phyloP scores from a whole-genome alignment of 2,329 filamentous ascomycete species.

The Microsporum audouinii region DNA sequence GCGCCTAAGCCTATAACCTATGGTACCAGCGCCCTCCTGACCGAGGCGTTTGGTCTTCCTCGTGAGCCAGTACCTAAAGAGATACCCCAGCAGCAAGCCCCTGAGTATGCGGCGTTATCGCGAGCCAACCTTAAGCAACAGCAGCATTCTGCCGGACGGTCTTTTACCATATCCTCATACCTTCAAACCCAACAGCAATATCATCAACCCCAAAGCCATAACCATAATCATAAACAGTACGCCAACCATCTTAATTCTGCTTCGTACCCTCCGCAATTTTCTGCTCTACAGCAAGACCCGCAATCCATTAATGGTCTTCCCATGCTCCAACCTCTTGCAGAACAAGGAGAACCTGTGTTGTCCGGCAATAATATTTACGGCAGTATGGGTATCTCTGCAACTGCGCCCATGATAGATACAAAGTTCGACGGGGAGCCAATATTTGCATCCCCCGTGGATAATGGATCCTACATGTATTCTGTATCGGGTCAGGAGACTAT shows the following conservation, averaged over 20 bases:
- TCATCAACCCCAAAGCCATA: neutral
- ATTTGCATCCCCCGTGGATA: conserved; percentile 3
- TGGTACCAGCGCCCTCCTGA: neutral
- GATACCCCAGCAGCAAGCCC: neutral
- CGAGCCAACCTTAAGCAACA: conserved; percentile 3
- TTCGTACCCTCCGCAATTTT: neutral
- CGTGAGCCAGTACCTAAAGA: neutral
- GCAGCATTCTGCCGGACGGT: neutral
- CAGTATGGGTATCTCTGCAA: neutral
- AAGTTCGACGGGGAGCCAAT: neutral
- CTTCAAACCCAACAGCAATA: conserved; percentile 1
- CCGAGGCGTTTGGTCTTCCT: conserved; percentile 3
- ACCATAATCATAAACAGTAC: neutral
- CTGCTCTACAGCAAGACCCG: neutral
- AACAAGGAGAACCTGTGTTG: neutral
- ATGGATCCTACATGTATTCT: neutral
- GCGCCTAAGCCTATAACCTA: neutral
- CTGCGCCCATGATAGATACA: neutral
- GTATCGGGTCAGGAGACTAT: neutral
- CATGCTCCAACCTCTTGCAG: neutral
- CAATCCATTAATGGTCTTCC: neutral
- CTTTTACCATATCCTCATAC: neutral
- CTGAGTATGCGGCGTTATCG: neutral
- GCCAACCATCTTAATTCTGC: neutral
- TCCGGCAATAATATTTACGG: neutral